These are phyloP conservation scores for Niveomyces coronatus DNA, from an alignment of 2,329 filamentous ascomycete species.

Conservation along the genomic window DNA sequence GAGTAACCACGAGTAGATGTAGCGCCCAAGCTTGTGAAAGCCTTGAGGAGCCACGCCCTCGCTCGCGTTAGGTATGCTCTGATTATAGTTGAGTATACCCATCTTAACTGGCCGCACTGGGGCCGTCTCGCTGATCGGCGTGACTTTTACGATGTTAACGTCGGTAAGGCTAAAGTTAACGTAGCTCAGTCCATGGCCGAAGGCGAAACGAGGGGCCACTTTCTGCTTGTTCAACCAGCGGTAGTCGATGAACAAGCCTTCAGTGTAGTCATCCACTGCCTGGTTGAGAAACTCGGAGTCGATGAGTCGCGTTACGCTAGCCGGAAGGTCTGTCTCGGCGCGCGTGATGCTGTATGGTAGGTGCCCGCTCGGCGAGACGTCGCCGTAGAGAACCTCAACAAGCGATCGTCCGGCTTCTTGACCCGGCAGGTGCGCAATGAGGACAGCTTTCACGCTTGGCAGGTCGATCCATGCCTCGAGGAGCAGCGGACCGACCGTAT, in stretches of 20 bases:
- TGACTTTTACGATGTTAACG: constrained; percentile 35
- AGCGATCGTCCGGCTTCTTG: constrained; percentile 80
- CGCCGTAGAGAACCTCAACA: constrained; percentile 68
- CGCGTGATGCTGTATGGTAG: constrained; percentile 82
- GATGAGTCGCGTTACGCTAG: constrained; percentile 30
- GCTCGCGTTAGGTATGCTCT: constrained; percentile 39
- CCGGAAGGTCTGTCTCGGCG: constrained; percentile 59
- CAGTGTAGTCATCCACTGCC: constrained; percentile 73
- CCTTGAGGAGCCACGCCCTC: constrained; percentile 47
- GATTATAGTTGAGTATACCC: constrained; percentile 36
- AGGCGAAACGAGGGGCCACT: constrained; percentile 70
- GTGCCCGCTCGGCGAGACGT: constrained; percentile 65
- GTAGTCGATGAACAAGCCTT: constrained; percentile 84
- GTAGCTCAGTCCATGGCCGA: constrained; percentile 79
- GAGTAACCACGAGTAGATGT: constrained; percentile 59
- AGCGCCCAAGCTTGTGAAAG: constrained; percentile 52
- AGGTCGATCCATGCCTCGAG: constrained; percentile 73
- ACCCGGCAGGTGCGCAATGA: constrained; percentile 78
- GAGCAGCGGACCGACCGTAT: constrained; percentile 74
- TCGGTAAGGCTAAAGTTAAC: constrained; percentile 56
- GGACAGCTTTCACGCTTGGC: constrained; percentile 64
- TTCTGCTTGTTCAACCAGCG: constrained; percentile 72
- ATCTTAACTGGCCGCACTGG: constrained; percentile 24
- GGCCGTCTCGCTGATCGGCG: constrained; percentile 30
- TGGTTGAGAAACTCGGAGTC: constrained; percentile 45